Base-by-base conservation (phyloP, 208 protist species). In the Lotmaria passim region DNA sequence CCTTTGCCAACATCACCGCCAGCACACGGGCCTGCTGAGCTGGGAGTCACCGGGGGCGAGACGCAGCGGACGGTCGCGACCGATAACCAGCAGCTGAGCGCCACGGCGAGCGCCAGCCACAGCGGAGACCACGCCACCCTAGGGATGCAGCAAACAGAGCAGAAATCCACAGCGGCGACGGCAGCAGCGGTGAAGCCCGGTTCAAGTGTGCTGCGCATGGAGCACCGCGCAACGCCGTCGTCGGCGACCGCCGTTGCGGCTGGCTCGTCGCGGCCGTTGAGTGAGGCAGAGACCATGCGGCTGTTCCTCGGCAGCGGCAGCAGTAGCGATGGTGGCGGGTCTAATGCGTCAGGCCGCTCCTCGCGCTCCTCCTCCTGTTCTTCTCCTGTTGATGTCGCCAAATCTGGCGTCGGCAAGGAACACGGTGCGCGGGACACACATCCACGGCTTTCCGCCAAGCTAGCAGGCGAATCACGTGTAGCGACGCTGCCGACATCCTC, bases 231-330 rank as follows among this genome's bases (percentile, higher is more conserved):
- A 33, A 60, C 26, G 38, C 10, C 19, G 30, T 26, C 43, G 31
- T 55, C 14, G 56, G 23, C 34, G n/a, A 30, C 50, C 8, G 10
- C 17, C 47, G 3, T 8, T 30, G 24, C 26, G 2, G 43, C 46
- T 0, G 39, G 31, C 23, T 14, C 31, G 14, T 14, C 7, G 4
- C 63, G 41, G 21, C 21, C 36, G 7, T 31, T 67, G 47, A 71
- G 28, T 6, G 71, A 77, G 15, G 63, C 71, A 15, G 71, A 77
- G 47, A 57, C 63, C 0, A 77, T 77, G 63, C 39, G 47, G 30
- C 47, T 65, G 2, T 77, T 77, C 30, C 56, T 77, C 8, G 71
- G 71, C 38, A 55, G 43, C 33, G 50, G 43, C 52, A 55, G 53
- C 50, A 64, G 58, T 14, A 61, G 57, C 56, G 15, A 24, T 21